Base-by-base conservation (phyloP, 2,329 filamentous ascomycete genomes). In the Dactylellina cionopaga region DNA sequence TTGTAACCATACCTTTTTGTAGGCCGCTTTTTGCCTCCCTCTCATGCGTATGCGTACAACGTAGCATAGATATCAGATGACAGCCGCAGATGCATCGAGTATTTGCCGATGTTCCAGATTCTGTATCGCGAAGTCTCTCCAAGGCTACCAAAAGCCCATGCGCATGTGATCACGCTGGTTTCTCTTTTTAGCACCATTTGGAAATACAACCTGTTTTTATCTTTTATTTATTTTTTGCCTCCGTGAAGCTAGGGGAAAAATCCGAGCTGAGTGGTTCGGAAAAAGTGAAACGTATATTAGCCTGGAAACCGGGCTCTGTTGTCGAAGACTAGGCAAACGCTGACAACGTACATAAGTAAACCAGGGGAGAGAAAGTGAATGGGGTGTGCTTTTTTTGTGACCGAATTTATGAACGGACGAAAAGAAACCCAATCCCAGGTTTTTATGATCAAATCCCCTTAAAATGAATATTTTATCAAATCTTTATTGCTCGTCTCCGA, bases 61-160 rank as follows among this genome's bases (percentile, higher is more conserved):
- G 47, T 35, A 22, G 49, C n/a, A n/a, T n/a, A n/a, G 49, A 54
- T 49, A 65, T 65, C 60, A 65, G 60, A 65, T 65, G 60, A 65
- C 41, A 49, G 33, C n/a, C n/a, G n/a, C n/a, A n/a, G 47, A 31
- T 63, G 35, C 29, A 46, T 22, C 11, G 37, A n/a, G 27, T 60
- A 60, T 60, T 60, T 62, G 56, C 58, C 59, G 47, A 43, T 46
- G 37, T 54, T 64, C 58, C 58, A 63, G 58, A 35, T 54, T 63
- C 22, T 35, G 43, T 43, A 24, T 15, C 58, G n/a, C n/a, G n/a
- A n/a, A 39, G 15, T n/a, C 17, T 13, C 15, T 25, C 17, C 31
- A 31, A 51, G 44, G 43, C 31, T 29, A 51, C 33, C 33, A 43
- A 24, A 29, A n/a, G 31, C 13, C 24, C 47, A 31, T 66, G 62